Percentiles rank a stretch among this genome's conserved stretches.
phyloP scores from a whole-genome alignment of 2,329 filamentous ascomycete genomes.

The Aureobasidium sp. region DNA sequence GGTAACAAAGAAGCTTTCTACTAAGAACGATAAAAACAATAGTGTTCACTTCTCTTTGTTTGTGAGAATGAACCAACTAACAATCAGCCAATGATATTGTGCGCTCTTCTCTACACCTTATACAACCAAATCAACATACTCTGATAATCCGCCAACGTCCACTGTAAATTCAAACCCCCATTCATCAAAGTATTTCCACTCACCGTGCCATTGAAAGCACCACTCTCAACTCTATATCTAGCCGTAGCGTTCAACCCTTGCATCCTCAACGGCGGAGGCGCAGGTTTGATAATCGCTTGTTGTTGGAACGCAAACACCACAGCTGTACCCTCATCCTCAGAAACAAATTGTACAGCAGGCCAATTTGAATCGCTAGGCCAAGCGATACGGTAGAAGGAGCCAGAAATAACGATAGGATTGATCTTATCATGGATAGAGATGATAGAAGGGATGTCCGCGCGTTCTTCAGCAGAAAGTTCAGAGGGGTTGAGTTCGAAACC shows the following conservation, averaged over 20 bases:
- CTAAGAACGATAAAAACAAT: no score
- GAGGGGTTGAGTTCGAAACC: slow-evolving; percentile 69
- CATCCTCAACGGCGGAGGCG: slow-evolving; percentile 58
- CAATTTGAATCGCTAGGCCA: slow-evolving; percentile 67
- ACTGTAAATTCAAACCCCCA: slow-evolving; percentile 60
- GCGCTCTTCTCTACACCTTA: slow-evolving; percentile 37
- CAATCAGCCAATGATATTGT: no score
- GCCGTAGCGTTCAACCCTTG: slow-evolving; percentile 63
- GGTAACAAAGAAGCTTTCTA: no score
- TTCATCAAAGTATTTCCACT: slow-evolving; percentile 71
- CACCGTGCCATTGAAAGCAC: slow-evolving; percentile 55
- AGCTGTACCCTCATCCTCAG: slow-evolving; percentile 53
- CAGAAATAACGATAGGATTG: slow-evolving; percentile 65
- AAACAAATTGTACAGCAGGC: slow-evolving; percentile 68
- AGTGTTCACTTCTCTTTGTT: no score
- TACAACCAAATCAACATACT: slow-evolving; percentile 65
- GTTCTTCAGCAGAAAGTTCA: slow-evolving; percentile 58
- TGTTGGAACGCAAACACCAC: slow-evolving; percentile 71
- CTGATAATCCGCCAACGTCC: slow-evolving; percentile 58
- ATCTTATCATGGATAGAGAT: slow-evolving; percentile 62
- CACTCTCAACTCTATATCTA: slow-evolving; percentile 52
- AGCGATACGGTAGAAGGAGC: slow-evolving; percentile 66
- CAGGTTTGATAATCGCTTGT: slow-evolving; percentile 57
- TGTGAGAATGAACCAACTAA: no score
- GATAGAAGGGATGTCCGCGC: slow-evolving; percentile 57